Percentiles rank a stretch among this genome's conserved stretches.
Conservation (phyloP, 1,284 basidiomycete species). For the Volvariella surrecta region DNA sequence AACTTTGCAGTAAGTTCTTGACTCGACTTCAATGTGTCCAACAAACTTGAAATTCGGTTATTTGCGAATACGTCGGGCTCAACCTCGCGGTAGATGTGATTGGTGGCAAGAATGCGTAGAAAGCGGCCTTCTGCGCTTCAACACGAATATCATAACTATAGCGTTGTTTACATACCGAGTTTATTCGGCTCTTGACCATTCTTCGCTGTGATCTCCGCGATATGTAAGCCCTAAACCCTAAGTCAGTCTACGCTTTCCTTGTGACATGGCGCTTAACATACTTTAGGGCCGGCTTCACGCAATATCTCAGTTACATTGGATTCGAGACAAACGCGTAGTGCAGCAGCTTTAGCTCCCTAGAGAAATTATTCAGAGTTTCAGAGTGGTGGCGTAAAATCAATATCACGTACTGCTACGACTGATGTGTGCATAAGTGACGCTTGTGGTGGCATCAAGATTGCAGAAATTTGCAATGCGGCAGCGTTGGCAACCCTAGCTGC, state of each 20-base stretch:
- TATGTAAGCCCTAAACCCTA: slow-evolving; percentile 21
- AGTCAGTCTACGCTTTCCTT: too few relatives aligned
- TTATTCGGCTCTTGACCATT: slow-evolving; percentile 21
- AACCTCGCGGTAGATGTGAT: slow-evolving; percentile 34
- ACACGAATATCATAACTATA: background rate
- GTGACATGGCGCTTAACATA: too few relatives aligned
- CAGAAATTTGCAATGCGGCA: slow-evolving; percentile 9
- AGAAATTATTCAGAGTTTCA: too few relatives aligned
- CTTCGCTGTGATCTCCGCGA: slow-evolving; percentile 24
- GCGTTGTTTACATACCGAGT: slow-evolving; percentile 18
- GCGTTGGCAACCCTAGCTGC: slow-evolving; percentile 5
- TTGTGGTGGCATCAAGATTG: slow-evolving; percentile 8
- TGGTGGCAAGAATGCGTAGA: slow-evolving; percentile 28
- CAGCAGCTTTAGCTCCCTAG: slow-evolving; percentile 15
- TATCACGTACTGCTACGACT: slow-evolving; percentile 1
- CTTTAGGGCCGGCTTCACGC: slow-evolving; percentile 26
- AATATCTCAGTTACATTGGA: slow-evolving; percentile 26
- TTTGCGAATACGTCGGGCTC: slow-evolving; percentile 32
- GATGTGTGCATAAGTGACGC: slow-evolving; percentile 4
- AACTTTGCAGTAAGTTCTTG: slow-evolving; percentile 22
- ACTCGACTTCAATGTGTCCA: slow-evolving; percentile 32
- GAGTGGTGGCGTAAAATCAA: background rate
- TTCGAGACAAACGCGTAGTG: slow-evolving; percentile 21
- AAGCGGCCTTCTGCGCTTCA: slow-evolving; percentile 21
- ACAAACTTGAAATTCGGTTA: slow-evolving; percentile 29